Base-by-base conservation (phyloP, 805 yeast genomes). In the Candida germanica region DNA sequence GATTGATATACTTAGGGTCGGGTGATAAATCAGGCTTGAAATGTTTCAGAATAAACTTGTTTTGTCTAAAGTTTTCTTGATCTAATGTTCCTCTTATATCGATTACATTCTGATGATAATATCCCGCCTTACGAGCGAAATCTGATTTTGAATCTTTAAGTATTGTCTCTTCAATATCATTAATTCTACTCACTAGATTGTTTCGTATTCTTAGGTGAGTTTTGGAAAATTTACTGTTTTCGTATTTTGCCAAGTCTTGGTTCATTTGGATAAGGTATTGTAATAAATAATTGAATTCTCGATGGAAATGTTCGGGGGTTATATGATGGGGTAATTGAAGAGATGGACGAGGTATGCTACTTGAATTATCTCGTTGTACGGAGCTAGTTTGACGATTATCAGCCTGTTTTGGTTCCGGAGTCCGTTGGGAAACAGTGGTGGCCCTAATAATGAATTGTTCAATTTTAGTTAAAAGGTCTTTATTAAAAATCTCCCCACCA, bases 391-490 rank as follows among this genome's bases (percentile, higher is more conserved):
- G 31, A 4, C 16, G 16, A n/a, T 13, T 15, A 11, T n/a, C 7
- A 21, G 18, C 13, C 23, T 16, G 12, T 22, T 11, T 20, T 5
- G n/a, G 13, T 12, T 33, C 13, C 5, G 10, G 29, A 22, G 15
- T 27, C 9, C 19, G 28, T 15, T 36, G 36, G 12, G 34, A 35
- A 6, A 42, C 42, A 29, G 46, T 54, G 3, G 70, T 64, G 9
- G 71, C 71, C 39, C 53, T 54, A 25, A 64, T 64, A 36, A 66
- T 62, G 41, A 67, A 65, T 29, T 55, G 47, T 40, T 66, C 72
- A 29, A 67, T 64, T 33, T 51, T 57, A 16, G 36, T 42, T 12
- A 67, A 40, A 1, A 57, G 46, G 1, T 49, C 51, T 7, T 33
- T 43, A 6, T 66, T 66, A 38, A 67, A 67, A 7, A 64, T 37